Percentiles rank a stretch among this genome's conserved stretches.
phyloP scores from a whole-genome alignment of 176 grass and related monocot genomes.

The Oryza brachyantha region DNA sequence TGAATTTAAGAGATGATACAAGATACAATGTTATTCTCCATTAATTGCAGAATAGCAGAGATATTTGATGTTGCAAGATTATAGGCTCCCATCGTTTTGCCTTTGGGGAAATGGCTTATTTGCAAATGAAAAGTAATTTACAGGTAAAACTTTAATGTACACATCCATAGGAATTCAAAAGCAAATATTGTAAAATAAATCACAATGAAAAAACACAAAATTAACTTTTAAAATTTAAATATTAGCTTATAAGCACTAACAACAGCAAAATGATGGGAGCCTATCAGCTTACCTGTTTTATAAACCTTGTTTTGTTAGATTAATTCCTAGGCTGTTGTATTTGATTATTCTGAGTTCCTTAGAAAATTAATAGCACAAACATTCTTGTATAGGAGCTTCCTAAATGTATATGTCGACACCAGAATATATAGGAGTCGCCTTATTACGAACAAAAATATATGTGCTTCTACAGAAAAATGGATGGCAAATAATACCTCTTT shows the following conservation, averaged over 20 bases:
- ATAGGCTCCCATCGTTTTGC: too few species aligned
- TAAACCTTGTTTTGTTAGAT: not conserved
- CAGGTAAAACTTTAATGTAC: too few species aligned
- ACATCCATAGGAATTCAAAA: too few species aligned
- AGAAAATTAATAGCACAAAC: not conserved
- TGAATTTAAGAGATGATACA: not conserved
- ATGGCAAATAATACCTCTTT: not conserved
- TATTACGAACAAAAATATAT: not conserved
- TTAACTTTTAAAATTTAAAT: too few species aligned
- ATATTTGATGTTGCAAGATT: not conserved
- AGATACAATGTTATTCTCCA: not conserved
- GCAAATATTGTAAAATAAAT: too few species aligned
- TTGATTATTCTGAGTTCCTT: not conserved
- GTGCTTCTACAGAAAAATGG: not conserved
- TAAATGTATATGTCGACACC: not conserved
- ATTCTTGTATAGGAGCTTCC: not conserved
- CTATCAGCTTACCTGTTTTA: not conserved
- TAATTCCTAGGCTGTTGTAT: not conserved
- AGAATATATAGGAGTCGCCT: not conserved
- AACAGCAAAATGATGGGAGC: too few species aligned
- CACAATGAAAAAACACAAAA: too few species aligned
- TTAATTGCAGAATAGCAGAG: not conserved
- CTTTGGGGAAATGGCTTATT: too few species aligned
- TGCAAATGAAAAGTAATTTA: too few species aligned
- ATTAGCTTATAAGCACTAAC: too few species aligned